Base-by-base conservation (phyloP, 257 asterid species). In the Cordia subcordata region DNA sequence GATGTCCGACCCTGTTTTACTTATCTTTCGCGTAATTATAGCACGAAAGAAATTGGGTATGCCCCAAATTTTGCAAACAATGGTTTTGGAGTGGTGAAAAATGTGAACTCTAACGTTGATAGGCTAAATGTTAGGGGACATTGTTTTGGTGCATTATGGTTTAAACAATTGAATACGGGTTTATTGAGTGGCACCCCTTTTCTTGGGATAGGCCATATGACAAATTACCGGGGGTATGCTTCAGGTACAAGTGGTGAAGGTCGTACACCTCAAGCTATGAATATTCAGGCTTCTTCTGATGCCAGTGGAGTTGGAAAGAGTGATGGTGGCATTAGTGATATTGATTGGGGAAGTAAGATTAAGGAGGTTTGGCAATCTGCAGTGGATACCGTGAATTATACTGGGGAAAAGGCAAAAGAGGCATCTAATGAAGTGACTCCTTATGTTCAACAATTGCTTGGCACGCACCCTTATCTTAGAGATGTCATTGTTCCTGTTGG, bases 401-500 rank as follows among this genome's bases (percentile, higher is more conserved):
- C 90, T 0, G 80, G 85, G 32, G 89, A 77, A 53, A 88, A 89
- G 72, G 82, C 75, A 11, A 82, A 80, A 71, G 94, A 78, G 69
- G 81, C 68, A 10, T 84, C 92, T 37, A 22, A 68, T 35, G 86
- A 72, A 64, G 80, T 71, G 8, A 61, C 79, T 45, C 90, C 91
- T 23, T 76, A 83, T 62, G 79, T 86, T 65, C 90, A 93, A 35
- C 85, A 81, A 51, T 72, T 71, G 77, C 71, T 93, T 15, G 95
- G 89, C 58, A 39, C 85, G 11, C 69, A 93, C 68, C 97, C 96
- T 35, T 86, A 84, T 63, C 90, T 89, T 57, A 78, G 83, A 72
- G 97, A 92, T 63, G 95, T 86, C 46, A 69, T 92, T 71, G 96
- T 85, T 40, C 97, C 99, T 0, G 85, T 76, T 61, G 79, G 88